phyloP scores from a whole-genome alignment of 208 protist genomes.

The Porcisia hertigi region DNA sequence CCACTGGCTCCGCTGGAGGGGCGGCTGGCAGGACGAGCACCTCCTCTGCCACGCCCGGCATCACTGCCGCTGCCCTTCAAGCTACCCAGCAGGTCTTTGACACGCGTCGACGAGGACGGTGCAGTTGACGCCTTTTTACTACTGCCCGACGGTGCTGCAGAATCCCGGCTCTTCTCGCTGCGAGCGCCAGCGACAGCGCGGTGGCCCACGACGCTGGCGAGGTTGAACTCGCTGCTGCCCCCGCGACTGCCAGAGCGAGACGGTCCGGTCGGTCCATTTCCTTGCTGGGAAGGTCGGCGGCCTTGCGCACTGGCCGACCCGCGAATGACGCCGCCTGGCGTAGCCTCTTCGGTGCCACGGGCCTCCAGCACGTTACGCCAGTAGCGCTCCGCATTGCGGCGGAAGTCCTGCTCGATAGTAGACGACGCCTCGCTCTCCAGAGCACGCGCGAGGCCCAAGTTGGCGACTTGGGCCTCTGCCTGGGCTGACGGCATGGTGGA shows the following conservation, averaged over 20 bases:
- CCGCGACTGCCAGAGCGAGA: conserved; percentile 8
- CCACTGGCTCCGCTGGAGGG: conserved; percentile 16
- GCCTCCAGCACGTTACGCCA: conserved; percentile 84
- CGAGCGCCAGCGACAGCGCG: conserved; percentile 6
- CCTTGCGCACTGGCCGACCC: neutral
- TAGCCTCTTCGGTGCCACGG: conserved; percentile 48
- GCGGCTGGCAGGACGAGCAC: conserved; percentile 24
- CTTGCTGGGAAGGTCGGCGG: conserved; percentile 18
- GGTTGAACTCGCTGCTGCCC: conserved; percentile 22
- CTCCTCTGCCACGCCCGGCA: conserved; percentile 11
- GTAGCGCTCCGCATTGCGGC: conserved; percentile 86
- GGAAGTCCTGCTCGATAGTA: conserved; percentile 81
- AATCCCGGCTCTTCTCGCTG: neutral
- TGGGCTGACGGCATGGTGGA: conserved; percentile 33
- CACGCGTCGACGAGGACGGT: conserved; percentile 14
- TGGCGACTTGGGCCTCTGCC: conserved; percentile 50
- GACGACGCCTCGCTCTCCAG: conserved; percentile 64
- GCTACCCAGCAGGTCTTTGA: conserved; percentile 26
- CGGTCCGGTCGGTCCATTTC: conserved; percentile 1
- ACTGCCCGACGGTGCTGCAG: conserved; percentile 5
- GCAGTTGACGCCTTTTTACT: neutral
- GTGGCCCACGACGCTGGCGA: conserved; percentile 27
- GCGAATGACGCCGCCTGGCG: conserved; percentile 17
- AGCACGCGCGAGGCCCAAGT: conserved; percentile 42
- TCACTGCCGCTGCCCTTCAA: conserved; percentile 27